These are phyloP conservation scores for Arachis stenosperma DNA, from an alignment of 306 rosid species.

Conservation along the genomic window DNA sequence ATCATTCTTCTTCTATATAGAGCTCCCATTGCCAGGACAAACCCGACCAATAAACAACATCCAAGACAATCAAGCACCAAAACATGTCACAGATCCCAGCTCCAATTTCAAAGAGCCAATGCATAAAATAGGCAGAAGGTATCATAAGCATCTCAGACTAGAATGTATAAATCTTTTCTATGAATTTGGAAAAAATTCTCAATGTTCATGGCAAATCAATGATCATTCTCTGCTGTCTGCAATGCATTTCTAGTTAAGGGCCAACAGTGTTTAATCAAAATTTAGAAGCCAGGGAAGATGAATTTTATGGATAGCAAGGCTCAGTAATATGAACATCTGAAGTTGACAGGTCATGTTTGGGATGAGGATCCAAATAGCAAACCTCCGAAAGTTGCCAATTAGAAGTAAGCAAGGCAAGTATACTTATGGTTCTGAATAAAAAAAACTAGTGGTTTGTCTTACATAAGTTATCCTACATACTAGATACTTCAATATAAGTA, in stretches of 20 bases:
- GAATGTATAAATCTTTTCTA: slow-evolving; percentile 14
- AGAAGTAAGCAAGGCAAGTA: background rate
- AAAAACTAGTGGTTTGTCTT: background rate
- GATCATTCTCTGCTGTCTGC: background rate
- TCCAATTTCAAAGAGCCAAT: slow-evolving; percentile 96
- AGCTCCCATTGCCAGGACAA: slow-evolving; percentile 89
- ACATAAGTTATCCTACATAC: background rate
- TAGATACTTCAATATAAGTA: slow-evolving; percentile 15
- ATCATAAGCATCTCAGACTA: slow-evolving; percentile 61
- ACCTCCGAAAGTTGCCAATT: background rate
- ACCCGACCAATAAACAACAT: slow-evolving; percentile 72
- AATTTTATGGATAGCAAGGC: background rate
- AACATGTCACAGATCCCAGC: slow-evolving; percentile 94
- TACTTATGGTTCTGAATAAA: background rate
- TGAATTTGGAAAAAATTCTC: background rate
- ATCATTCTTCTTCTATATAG: slow-evolving; percentile 82
- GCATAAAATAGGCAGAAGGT: slow-evolving; percentile 72
- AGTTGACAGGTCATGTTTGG: background rate
- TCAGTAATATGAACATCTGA: background rate
- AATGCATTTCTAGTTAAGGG: slow-evolving; percentile 20
- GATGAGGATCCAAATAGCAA: background rate
- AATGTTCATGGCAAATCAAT: background rate
- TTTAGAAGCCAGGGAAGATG: slow-evolving; percentile 7
- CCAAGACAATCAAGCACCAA: slow-evolving; percentile 71
- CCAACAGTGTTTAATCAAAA: slow-evolving; percentile 1